Evolutionary conservation across 1,284 basidiomycete species (phyloP).

Genomic region (Limonomyces culmigenus): DNA sequence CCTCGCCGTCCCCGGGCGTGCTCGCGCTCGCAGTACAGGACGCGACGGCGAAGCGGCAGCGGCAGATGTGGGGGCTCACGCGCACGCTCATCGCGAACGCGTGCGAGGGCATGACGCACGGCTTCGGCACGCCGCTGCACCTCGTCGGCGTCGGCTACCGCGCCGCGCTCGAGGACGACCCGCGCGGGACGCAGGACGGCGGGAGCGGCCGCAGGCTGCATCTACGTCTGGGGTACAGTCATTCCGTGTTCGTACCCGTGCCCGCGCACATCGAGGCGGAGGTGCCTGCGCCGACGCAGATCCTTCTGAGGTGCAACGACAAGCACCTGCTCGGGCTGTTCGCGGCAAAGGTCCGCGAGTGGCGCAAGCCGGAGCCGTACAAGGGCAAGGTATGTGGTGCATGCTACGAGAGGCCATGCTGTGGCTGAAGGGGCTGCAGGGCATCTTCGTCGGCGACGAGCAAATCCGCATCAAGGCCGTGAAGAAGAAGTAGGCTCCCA

Average conservation of each 20-base stretch:
- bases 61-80: slow-evolving; percentile 87
- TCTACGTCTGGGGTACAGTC: slow-evolving; percentile 87
- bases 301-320: slow-evolving; percentile 50
- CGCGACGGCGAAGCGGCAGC: slow-evolving; percentile 55
- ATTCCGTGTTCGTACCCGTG: slow-evolving; percentile 72
- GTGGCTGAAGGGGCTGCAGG: slow-evolving; percentile 25
- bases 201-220: slow-evolving; percentile 51
- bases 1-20: slow-evolving; percentile 28
- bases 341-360: slow-evolving; percentile 71
- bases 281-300: slow-evolving; percentile 55
- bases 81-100: slow-evolving; percentile 84
- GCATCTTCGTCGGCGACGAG: slow-evolving; percentile 84
- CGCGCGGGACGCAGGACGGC: slow-evolving; percentile 40
- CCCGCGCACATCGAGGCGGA: slow-evolving; percentile 67
- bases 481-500: slow-evolving; percentile 88
- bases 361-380: slow-evolving; percentile 90
- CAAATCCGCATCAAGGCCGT: slow-evolving; percentile 80
- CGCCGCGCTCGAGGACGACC: slow-evolving; percentile 75
- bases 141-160: slow-evolving; percentile 95
- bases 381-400: slow-evolving; percentile 72
- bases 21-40: slow-evolving; percentile 58
- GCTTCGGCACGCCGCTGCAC: slow-evolving; percentile 70
- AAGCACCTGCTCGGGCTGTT: slow-evolving; percentile 76
- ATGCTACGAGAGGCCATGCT: slow-evolving; percentile 3
- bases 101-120: slow-evolving; percentile 76